phyloP scores from a whole-genome alignment of 495 filamentous ascomycete species.

The Stereocaulon alpinum region DNA sequence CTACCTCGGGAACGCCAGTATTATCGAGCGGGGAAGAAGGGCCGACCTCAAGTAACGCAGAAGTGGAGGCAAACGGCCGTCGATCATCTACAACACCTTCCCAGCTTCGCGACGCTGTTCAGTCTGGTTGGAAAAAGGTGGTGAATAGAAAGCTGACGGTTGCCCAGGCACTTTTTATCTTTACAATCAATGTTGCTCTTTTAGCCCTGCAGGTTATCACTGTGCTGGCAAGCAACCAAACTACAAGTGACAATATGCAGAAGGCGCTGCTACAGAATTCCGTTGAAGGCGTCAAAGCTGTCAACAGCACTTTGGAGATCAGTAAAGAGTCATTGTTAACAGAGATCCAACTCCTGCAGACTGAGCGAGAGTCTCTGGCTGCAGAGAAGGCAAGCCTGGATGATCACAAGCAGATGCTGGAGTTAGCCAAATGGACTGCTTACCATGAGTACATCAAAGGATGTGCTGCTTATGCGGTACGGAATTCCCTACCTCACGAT shows the following conservation, averaged over 20 bases:
- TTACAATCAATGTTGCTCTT: too few species aligned
- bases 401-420: neutral
- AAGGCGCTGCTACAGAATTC: neutral
- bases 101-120: too few species aligned
- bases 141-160: too few species aligned
- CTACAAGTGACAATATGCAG: neutral
- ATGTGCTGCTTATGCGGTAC: constrained; percentile 3
- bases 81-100: too few species aligned
- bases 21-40: too few species aligned
- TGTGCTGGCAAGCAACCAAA: neutral
- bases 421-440: constrained; percentile 5
- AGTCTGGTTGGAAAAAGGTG: too few species aligned
- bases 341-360: neutral
- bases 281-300: neutral
- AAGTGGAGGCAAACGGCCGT: too few species aligned
- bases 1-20: too few species aligned
- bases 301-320: neutral
- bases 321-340: neutral
- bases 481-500: neutral
- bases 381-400: neutral
- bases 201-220: neutral
- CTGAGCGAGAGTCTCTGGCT: neutral
- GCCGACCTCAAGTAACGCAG: too few species aligned
- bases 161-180: too few species aligned
- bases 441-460: neutral